Evolutionary conservation across 2,329 filamentous ascomycete species (phyloP).

Genomic region (Fusarium setosum): DNA sequence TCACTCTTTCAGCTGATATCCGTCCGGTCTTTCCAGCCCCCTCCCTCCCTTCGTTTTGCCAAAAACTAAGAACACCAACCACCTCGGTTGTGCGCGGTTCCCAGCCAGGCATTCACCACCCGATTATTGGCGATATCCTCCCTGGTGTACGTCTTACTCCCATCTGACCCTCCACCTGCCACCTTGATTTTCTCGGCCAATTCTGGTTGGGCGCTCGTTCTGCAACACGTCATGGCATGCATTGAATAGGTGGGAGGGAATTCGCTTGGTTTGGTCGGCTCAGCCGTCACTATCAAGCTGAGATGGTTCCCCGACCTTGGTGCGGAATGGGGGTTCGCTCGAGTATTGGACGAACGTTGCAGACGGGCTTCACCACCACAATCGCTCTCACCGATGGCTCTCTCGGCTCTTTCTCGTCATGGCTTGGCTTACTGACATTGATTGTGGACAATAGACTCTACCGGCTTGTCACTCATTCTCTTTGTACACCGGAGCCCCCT

Average conservation of each 20-base stretch:
- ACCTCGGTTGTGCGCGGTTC: slow-evolving; percentile 31
- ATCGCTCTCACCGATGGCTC: slow-evolving; percentile 20
- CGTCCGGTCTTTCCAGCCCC: slow-evolving; percentile 51
- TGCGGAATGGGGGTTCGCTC: slow-evolving; percentile 35
- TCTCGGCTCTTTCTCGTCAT: not conserved
- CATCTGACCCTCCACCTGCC: slow-evolving; percentile 37
- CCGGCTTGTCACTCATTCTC: slow-evolving; percentile 32
- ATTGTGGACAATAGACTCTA: slow-evolving; percentile 30
- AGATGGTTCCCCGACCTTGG: slow-evolving; percentile 21
- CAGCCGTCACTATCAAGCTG: slow-evolving; percentile 1
- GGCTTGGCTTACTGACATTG: slow-evolving; percentile 34
- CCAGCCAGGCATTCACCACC: slow-evolving; percentile 35
- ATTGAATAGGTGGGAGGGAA: slow-evolving; percentile 33
- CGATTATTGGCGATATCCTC: slow-evolving; percentile 45
- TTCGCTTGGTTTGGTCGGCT: slow-evolving; percentile 26
- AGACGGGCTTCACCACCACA: slow-evolving; percentile 10
- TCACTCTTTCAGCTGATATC: slow-evolving; percentile 57
- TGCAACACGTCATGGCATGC: slow-evolving; percentile 37
- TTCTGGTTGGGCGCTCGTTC: slow-evolving; percentile 25
- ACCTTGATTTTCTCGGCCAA: slow-evolving; percentile 22
- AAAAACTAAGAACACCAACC: slow-evolving; percentile 36
- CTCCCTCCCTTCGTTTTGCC: slow-evolving; percentile 36
- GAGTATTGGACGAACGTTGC: slow-evolving; percentile 36
- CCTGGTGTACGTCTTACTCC: slow-evolving; percentile 42
- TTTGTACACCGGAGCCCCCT: slow-evolving; percentile 32